Conservation (phyloP, 2,329 filamentous ascomycete genomes). For the Plenodomus tracheiphilus region DNA sequence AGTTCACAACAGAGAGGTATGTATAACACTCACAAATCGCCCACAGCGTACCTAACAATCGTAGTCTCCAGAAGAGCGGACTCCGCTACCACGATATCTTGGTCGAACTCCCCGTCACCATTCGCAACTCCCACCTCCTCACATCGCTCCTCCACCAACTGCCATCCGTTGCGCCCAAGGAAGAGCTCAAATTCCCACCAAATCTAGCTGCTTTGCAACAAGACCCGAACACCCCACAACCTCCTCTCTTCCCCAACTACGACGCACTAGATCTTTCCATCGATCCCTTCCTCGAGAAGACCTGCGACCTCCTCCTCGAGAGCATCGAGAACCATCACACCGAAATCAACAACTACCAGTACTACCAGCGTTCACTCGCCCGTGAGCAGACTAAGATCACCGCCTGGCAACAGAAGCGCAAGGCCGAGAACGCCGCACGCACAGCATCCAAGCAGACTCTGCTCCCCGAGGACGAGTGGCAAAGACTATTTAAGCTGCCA, state of each 20-base stretch:
- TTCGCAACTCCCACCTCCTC: conserved; percentile 97
- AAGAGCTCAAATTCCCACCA: conserved; percentile 73
- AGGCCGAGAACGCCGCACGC: conserved; percentile 88
- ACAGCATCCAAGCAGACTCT: conserved; percentile 83
- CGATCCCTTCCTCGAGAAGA: conserved; percentile 98
- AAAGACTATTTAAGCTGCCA: conserved; percentile 95
- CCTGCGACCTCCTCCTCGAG: conserved; percentile 92
- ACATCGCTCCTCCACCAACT: conserved; percentile 95
- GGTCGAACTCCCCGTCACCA: conserved; percentile 81
- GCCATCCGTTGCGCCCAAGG: conserved; percentile 66
- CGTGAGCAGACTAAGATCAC: conserved; percentile 97
- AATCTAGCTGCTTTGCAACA: conserved; percentile 78
- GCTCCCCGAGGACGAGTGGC: conserved; percentile 97
- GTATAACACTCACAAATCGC: conserved; percentile 52
- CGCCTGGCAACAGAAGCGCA: conserved; percentile 95
- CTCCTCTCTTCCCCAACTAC: conserved; percentile 81
- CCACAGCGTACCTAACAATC: conserved; percentile 14
- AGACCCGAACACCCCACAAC: conserved; percentile 60
- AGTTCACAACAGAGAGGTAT: conserved; percentile 95
- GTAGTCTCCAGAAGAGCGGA: conserved; percentile 89
- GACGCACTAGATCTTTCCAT: conserved; percentile 90
- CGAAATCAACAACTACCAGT: conserved; percentile 98
- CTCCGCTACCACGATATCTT: conserved; percentile 93
- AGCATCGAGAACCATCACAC: conserved; percentile 98
- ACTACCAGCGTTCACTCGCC: conserved; percentile 90